Conservation (phyloP, 176 grass and related monocot species). For the Themeda triandra region DNA sequence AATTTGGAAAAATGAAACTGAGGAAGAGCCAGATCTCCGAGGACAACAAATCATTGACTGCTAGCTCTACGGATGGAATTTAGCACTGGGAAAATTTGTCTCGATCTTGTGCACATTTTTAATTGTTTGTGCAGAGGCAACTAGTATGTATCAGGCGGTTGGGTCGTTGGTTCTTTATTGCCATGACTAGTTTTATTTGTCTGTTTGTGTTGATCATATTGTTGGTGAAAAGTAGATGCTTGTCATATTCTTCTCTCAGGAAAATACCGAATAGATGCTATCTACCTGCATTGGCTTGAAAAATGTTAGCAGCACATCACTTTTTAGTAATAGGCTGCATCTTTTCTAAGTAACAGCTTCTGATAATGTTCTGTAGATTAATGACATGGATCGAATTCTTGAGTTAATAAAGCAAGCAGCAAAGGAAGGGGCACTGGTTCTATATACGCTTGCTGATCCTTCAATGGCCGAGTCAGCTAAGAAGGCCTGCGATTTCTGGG, state of each 20-base stretch:
- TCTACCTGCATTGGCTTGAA: background rate
- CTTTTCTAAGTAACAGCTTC: conserved; percentile 14
- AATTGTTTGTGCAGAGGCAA: too few species aligned
- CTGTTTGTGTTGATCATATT: background rate
- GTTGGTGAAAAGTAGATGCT: background rate
- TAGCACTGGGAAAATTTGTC: too few species aligned
- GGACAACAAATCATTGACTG: background rate
- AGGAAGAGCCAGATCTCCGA: background rate
- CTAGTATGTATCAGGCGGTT: too few species aligned
- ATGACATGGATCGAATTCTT: conserved; percentile 64
- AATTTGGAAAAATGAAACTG: background rate
- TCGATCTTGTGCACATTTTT: too few species aligned
- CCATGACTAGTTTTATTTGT: background rate
- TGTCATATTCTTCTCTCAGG: background rate
- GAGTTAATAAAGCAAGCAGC: conserved; percentile 95
- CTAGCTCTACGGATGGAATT: background rate
- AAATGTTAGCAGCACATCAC: background rate
- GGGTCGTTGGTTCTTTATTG: too few species aligned
- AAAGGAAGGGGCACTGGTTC: conserved; percentile 80
- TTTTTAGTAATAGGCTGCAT: conserved; percentile 5
- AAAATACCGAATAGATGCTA: background rate
- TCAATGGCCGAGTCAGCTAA: conserved; percentile 70
- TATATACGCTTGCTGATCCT: conserved; percentile 94
- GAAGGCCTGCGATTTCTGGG: conserved; percentile 76
- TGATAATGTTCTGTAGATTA: conserved; percentile 51